phyloP scores from a whole-genome alignment of 2,329 filamentous ascomycete species.

The Apiospora koreana region DNA sequence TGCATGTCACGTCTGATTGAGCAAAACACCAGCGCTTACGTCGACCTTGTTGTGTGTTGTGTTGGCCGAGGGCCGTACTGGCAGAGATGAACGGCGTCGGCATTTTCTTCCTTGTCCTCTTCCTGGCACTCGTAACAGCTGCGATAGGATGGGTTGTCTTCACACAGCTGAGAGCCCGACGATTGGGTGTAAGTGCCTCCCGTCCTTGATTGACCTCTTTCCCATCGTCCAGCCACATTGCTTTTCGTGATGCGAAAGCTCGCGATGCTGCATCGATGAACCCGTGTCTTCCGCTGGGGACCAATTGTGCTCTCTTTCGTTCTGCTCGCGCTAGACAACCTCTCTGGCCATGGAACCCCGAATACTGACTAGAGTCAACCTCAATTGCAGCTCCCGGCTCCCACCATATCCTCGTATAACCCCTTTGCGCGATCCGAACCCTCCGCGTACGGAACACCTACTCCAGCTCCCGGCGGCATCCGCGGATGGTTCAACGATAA shows the following conservation, averaged over 20 bases:
- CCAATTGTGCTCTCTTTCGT: background rate
- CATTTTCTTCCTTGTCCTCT: constrained; percentile 72
- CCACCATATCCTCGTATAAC: constrained; percentile 67
- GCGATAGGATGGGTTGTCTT: constrained; percentile 69
- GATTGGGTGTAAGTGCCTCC: constrained; percentile 62
- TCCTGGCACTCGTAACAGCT: constrained; percentile 60
- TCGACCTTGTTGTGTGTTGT: background rate
- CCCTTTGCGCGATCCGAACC: constrained; percentile 62
- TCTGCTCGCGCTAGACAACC: background rate
- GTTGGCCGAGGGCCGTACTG: background rate
- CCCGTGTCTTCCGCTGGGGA: background rate
- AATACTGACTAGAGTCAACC: background rate
- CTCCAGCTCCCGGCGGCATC: constrained; percentile 62
- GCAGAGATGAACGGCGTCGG: constrained; percentile 57
- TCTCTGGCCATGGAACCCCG: background rate
- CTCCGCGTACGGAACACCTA: constrained; percentile 48
- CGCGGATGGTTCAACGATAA: constrained; percentile 73
- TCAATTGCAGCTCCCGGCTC: constrained; percentile 62
- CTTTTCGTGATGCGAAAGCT: background rate
- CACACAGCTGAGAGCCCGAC: constrained; percentile 70
- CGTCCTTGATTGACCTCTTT: background rate
- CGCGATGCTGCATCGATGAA: background rate
- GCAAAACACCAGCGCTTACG: background rate
- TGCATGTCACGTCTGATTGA: background rate
- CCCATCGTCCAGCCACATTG: background rate